Conservation (phyloP, 441 rosid genomes). For the Gossypium gossypioides region DNA sequence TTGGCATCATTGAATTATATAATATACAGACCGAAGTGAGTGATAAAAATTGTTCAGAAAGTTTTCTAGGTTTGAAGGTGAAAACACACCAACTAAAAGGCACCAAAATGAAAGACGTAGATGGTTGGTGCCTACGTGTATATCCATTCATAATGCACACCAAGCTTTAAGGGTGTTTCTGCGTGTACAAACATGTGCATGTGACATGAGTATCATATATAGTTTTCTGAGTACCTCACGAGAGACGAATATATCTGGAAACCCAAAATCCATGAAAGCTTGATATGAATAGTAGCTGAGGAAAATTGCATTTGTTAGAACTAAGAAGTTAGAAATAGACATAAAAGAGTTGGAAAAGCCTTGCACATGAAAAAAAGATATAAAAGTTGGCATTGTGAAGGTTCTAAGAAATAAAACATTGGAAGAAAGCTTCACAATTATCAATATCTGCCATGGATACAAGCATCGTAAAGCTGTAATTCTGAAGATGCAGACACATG, state of each 20-base stretch:
- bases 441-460: background rate
- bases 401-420: background rate
- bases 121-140: background rate
- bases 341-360: background rate
- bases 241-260: conserved; percentile 74
- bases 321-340: conserved; percentile 2
- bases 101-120: background rate
- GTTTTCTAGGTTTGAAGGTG: background rate
- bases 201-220: background rate
- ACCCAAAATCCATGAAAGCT: conserved; percentile 78
- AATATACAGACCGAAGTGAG: background rate
- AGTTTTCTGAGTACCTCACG: conserved; percentile 59
- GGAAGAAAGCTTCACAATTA: background rate
- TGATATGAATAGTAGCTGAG: conserved; percentile 78
- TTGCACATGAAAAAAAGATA: background rate
- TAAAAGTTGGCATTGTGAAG: background rate
- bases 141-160: background rate
- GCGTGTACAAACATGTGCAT: background rate
- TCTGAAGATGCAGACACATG: background rate
- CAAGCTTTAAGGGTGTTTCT: background rate
- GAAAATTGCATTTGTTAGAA: conserved; percentile 13
- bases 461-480: background rate
- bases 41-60: background rate
- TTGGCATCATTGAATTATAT: background rate
- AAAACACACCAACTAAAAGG: background rate